phyloP scores from a whole-genome alignment of 2,329 filamentous ascomycete genomes.

The Clarireedia homoeocarpa region DNA sequence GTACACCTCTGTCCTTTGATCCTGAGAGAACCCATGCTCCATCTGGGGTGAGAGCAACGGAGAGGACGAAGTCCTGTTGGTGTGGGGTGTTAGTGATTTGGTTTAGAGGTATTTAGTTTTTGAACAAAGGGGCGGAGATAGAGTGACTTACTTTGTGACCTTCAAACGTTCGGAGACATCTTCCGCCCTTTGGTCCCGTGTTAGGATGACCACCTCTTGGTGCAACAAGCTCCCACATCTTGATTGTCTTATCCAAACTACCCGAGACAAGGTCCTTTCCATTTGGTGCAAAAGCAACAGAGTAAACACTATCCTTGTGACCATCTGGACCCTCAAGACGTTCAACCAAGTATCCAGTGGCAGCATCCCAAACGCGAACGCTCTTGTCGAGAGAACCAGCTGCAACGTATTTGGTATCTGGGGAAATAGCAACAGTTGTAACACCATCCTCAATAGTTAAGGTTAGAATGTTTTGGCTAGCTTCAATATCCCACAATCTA shows the following conservation, averaged over 20 bases:
- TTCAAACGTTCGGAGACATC: conserved; percentile 94
- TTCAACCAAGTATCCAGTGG: conserved; percentile 78
- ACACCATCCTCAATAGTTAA: conserved; percentile 94
- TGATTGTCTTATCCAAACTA: conserved; percentile 95
- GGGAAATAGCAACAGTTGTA: conserved; percentile 94
- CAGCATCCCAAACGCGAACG: conserved; percentile 92
- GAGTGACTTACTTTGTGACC: conserved; percentile 69
- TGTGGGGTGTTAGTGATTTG: conserved; percentile 16
- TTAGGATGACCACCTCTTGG: conserved; percentile 59
- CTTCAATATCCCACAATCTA: conserved; percentile 91
- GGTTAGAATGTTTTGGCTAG: conserved; percentile 71
- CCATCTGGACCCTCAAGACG: conserved; percentile 87
- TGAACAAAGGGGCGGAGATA: not conserved
- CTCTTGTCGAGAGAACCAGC: conserved; percentile 96
- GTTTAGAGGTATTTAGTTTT: not conserved
- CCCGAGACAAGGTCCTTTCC: conserved; percentile 90
- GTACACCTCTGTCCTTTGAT: conserved; percentile 93
- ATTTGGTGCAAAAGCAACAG: conserved; percentile 89
- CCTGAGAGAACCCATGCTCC: conserved; percentile 94
- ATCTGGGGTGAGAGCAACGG: conserved; percentile 89
- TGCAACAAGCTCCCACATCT: conserved; percentile 92
- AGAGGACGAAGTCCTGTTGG: conserved; percentile 83
- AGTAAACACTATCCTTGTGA: conserved; percentile 96
- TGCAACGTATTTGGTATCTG: conserved; percentile 87
- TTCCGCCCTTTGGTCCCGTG: conserved; percentile 70